Percentiles rank a stretch among this genome's conserved stretches.
These are phyloP conservation scores for Houttuynia cordata DNA, from an alignment of 164 flowering plant species.

Conservation along the genomic window DNA sequence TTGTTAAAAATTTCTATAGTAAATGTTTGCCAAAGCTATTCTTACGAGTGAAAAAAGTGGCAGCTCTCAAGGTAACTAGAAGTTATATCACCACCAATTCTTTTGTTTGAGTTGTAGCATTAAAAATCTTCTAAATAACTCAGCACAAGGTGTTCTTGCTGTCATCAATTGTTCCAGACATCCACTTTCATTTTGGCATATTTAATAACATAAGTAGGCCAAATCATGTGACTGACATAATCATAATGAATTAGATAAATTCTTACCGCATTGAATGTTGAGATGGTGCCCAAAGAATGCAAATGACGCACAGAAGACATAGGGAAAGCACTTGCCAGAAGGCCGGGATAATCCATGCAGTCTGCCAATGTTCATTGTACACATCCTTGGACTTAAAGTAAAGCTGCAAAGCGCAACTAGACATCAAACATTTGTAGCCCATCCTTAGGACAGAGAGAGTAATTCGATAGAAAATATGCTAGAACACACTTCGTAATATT, in stretches of 20 bases:
- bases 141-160: not conserved
- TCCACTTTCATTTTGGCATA: not conserved
- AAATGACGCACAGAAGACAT: conserved; percentile 76
- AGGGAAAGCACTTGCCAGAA: conserved; percentile 96
- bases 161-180: not conserved
- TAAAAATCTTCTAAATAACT: not conserved
- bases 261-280: conserved; percentile 74
- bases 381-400: conserved; percentile 80
- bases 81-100: not conserved
- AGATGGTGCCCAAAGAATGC: conserved; percentile 98
- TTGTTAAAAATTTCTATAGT: too few relatives aligned
- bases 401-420: conserved; percentile 37
- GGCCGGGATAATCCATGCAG: conserved; percentile 97
- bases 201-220: too few relatives aligned
- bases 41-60: too few relatives aligned
- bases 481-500: too few relatives aligned
- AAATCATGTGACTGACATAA: too few relatives aligned
- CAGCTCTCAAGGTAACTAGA: not conserved
- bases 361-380: conserved; percentile 91
- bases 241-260: not conserved
- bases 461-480: not conserved
- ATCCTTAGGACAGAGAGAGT: not conserved
- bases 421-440: not conserved
- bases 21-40: too few relatives aligned
- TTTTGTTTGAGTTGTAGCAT: not conserved